Evolutionary conservation across 2,329 filamentous ascomycete species (phyloP), one percentile per base, ranked within the genome.

Genomic region (Alternaria sp.): DNA sequence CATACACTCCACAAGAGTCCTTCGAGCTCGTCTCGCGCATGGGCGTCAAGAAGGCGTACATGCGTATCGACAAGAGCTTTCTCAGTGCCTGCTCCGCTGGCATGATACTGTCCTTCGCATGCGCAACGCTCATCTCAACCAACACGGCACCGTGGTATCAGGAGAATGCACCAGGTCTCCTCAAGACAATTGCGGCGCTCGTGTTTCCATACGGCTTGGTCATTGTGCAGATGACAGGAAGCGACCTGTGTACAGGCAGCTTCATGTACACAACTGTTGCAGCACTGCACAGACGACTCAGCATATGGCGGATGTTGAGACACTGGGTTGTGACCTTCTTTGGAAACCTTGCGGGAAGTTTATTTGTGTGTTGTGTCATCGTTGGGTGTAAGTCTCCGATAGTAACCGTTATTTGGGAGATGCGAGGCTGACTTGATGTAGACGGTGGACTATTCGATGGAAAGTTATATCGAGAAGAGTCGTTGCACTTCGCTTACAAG

Each of bases 1-100:
- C 81, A 5, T 83, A 83, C 68, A 82, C 81, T 5, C 81, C 83
- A 0, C 66, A 72, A 14, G 81, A 87, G 74, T 82, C 84, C 36
- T 81, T 82, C 7, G 83, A 86, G 73, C 74, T 85, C 16, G 78
- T 85, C 57, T 81, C 81, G 1, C 80, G 83, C 11, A 78, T 82
- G n/a, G 86, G 85, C 5, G 77, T 78, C 26, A 78, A 78, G 54
- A 87, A 87, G 68, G 83, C 83, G 9, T 80, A 83, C 56, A 86
- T 84, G 82, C 78, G 83, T 9, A 12, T 57, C 39, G 81, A 85
- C 67, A 86, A 86, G 63, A 77, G 86, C 41, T 85, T 86, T 64
- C 66, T 84, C 46, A 84, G 82, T 60, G 75, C 81, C 4, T 79
- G 86, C 41, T 82, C 84, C 46, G 84, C 84, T 5, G 85, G 85